A percentile compares a stretch with the other conserved stretches of the same genome.
These are phyloP conservation scores for Colletotrichum lindemuthianum DNA, from an alignment of 2,329 filamentous ascomycete genomes.

Conservation along the genomic window DNA sequence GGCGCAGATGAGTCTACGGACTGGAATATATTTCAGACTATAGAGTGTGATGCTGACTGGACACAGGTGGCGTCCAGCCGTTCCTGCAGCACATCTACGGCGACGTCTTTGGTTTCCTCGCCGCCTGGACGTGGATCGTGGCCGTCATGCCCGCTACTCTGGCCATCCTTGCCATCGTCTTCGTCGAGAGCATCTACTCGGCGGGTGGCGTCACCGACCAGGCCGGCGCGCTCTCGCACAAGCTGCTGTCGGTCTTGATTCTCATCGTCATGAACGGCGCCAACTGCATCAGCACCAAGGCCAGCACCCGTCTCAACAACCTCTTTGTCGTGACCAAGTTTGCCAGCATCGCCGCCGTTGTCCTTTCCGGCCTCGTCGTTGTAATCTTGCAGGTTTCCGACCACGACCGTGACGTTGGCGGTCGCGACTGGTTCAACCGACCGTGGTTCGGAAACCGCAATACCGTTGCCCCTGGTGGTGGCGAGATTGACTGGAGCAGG, in stretches of 20 bases:
- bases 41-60: neutral
- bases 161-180: slow-evolving; percentile 72
- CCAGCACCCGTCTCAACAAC: slow-evolving; percentile 64
- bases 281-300: slow-evolving; percentile 66
- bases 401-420: slow-evolving; percentile 52
- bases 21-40: no score
- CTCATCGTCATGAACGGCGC: slow-evolving; percentile 58
- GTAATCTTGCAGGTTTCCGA: slow-evolving; percentile 51
- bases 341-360: slow-evolving; percentile 56
- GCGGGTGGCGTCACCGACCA: slow-evolving; percentile 58
- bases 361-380: slow-evolving; percentile 60
- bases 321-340: slow-evolving; percentile 67
- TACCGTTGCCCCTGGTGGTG: slow-evolving; percentile 60
- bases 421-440: slow-evolving; percentile 61
- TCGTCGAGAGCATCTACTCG: slow-evolving; percentile 68
- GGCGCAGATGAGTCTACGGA: no score
- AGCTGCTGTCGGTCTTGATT: slow-evolving; percentile 61
- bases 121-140: slow-evolving; percentile 73
- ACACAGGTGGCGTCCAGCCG: slow-evolving; percentile 66
- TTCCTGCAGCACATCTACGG: slow-evolving; percentile 71
- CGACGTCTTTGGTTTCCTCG: slow-evolving; percentile 69
- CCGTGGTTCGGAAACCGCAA: slow-evolving; percentile 65
- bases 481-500: slow-evolving; percentile 57
- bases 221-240: slow-evolving; percentile 55
- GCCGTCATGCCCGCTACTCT: slow-evolving; percentile 72